Evolutionary conservation across 2,329 filamentous ascomycete species (phyloP).

Genomic region (Tolypocladium capitatum): DNA sequence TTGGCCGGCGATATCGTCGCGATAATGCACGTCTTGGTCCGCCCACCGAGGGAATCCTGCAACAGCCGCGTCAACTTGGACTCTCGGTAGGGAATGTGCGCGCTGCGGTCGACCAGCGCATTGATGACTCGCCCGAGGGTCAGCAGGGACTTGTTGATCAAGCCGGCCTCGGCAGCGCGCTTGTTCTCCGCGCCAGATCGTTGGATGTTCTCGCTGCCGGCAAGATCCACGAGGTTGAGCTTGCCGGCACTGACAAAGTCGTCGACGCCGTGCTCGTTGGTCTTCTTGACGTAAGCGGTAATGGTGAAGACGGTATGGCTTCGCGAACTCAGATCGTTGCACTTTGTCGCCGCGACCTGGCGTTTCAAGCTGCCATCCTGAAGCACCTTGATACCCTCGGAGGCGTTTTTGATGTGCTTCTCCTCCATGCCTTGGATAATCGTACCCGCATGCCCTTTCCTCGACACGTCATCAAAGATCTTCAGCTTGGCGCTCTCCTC

Average conservation of each 20-base stretch:
- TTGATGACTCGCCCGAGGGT: slow-evolving; percentile 96
- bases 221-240: slow-evolving; percentile 90
- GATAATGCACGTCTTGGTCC: slow-evolving; percentile 97
- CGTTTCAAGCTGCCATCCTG: slow-evolving; percentile 83
- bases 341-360: slow-evolving; percentile 99
- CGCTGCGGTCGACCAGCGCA: slow-evolving; percentile 77
- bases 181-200: slow-evolving; percentile 97
- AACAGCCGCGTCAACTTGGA: slow-evolving; percentile 90
- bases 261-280: slow-evolving; percentile 69
- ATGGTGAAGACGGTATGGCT: slow-evolving; percentile 98
- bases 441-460: slow-evolving; percentile 73
- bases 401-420: slow-evolving; percentile 74
- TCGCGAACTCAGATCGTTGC: slow-evolving; percentile 92
- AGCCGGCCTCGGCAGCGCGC: slow-evolving; percentile 81
- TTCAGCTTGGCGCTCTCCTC: slow-evolving; percentile 84
- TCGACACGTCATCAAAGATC: slow-evolving; percentile 83
- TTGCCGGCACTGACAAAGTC: slow-evolving; percentile 87
- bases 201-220: slow-evolving; percentile 95
- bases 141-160: slow-evolving; percentile 96
- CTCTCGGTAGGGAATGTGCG: slow-evolving; percentile 84
- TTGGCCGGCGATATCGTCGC: slow-evolving; percentile 91
- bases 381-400: slow-evolving; percentile 76
- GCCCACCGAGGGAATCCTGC: slow-evolving; percentile 90
- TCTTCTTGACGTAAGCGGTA: slow-evolving; percentile 77
- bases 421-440: slow-evolving; percentile 98